Evolutionary conservation across 345 rosid species (phyloP), one percentile per base, ranked within the genome.

Genomic region (Acer saccharum): DNA sequence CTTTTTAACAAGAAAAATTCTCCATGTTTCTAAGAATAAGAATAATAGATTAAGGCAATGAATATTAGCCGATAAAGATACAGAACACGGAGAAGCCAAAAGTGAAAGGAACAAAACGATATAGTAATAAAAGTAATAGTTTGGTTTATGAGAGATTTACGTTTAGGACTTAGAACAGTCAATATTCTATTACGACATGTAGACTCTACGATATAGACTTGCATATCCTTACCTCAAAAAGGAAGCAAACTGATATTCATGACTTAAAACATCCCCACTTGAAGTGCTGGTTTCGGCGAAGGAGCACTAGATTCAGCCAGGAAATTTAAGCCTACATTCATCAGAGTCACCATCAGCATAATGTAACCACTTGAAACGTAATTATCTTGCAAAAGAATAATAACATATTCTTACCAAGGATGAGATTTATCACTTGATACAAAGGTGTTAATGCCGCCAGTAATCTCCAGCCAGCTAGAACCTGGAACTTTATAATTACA

Each of bases 401-500:
- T 61, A 17, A 78, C 27, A 35, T 10, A 65, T 43, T 25, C 65
- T n/a, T 46, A 74, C 44, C 70, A 68, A 25, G 71, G 81, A 18
- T 79, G 84, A 72, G 71, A 73, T 69, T 76, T 76, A 74, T 83
- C 86, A 74, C 82, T 64, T 21, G 84, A 80, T 50, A 76, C 73
- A 65, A 79, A 83, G 23, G 76, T 54, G 63, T 71, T 80, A 17
- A 66, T 21, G 9, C 20, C 25, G 60, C 78, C 80, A 29, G 65
- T 69, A 35, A 81, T 76, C 76, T 85, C 81, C 62, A 79, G 71
- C 92, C 95, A 85, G 81, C 94, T 91, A 84, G 82, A 84, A 60
- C 91, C 97, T 10, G 93, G 91, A 84, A 78, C 75, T 85, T 89
- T 92, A 64, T 78, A 25, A 75, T 78, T 78, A 80, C 97, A 87